phyloP scores from a whole-genome alignment of 306 rosid genomes.

The Quillaja saponaria region DNA sequence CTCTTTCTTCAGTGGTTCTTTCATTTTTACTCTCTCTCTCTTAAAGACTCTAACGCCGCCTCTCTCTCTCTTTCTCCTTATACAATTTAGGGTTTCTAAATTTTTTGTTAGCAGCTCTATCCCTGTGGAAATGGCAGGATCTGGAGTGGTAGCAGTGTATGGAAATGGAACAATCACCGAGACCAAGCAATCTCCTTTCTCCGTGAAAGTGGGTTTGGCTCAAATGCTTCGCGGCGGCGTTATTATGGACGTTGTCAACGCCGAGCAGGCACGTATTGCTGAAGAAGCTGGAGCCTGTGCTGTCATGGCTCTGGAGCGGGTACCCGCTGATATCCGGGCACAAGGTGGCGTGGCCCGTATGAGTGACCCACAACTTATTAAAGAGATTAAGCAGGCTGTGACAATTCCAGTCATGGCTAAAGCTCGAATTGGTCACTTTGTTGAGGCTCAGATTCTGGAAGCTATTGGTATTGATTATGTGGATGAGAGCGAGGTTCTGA shows the following conservation, averaged over 20 bases:
- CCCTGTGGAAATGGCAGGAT: constrained; percentile 55
- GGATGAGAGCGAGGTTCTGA: constrained; percentile 82
- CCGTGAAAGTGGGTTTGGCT: constrained; percentile 85
- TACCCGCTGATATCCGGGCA: constrained; percentile 77
- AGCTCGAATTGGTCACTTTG: constrained; percentile 84
- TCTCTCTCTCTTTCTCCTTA: too few relatives aligned
- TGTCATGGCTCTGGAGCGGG: constrained; percentile 86
- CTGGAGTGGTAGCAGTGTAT: constrained; percentile 79
- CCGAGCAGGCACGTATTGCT: constrained; percentile 85
- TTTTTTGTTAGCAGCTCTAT: too few relatives aligned
- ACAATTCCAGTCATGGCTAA: constrained; percentile 96
- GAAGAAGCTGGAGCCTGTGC: constrained; percentile 95
- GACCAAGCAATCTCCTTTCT: constrained; percentile 69
- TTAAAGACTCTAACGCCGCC: too few relatives aligned
- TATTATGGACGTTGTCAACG: constrained; percentile 89
- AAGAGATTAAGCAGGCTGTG: constrained; percentile 82
- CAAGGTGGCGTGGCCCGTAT: constrained; percentile 91
- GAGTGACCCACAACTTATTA: constrained; percentile 81
- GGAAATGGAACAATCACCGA: constrained; percentile 74
- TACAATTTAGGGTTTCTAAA: too few relatives aligned
- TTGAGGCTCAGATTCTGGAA: constrained; percentile 90
- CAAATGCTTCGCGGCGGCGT: constrained; percentile 98
- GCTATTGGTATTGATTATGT: constrained; percentile 82
- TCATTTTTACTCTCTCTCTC: too few relatives aligned
- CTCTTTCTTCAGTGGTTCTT: too few relatives aligned